Base-by-base conservation (phyloP, 371 early-diverging fungal species). In the Mucor indicus region DNA sequence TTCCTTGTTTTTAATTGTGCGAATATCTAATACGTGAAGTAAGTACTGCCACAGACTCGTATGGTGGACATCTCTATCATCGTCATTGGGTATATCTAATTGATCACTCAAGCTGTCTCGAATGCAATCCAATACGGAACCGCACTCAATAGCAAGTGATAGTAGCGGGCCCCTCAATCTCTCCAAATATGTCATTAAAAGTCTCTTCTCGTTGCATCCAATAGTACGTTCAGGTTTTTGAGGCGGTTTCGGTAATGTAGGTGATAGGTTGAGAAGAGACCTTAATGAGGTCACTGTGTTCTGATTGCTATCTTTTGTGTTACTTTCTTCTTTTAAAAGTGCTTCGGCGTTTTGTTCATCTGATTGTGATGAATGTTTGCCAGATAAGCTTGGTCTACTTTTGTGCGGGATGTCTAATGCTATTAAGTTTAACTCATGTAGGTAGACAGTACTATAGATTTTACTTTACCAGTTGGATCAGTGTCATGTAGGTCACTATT, bases 151-250 rank as follows among this genome's bases (percentile, higher is more conserved):
- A 7, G 74, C 67, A 11, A 80, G 47, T 8, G 59, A 51, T 60
- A 77, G 69, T 19, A 80, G 43, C 10, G 81, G 81, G 20, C 72
- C 79, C 0, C 72, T 66, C 22, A 80, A 59, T 25, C 71, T 76
- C 31, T 76, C 77, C 31, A 80, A 29, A 29, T 78, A 80, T 2
- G 67, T 61, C 44, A 77, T 55, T 27, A 80, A 53, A 3, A 80
- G 42, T 9, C 75, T 63, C 3, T 69, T 57, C 30, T 73, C 70
- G 12, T 70, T 66, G 33, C 61, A 68, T 6, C 73, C 68, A 2
- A 75, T 64, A 17, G 66, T 62, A 40, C 72, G 73, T 16, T 67
- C 65, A 11, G 66, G 48, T 37, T 62, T 67, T 15, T 40, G 39
- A 1, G 72, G 72, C 12, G 63, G 63, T 13, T 44, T 51, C 4